Conservation (phyloP, 2,329 filamentous ascomycete genomes). For the Mycogone perniciosa region DNA sequence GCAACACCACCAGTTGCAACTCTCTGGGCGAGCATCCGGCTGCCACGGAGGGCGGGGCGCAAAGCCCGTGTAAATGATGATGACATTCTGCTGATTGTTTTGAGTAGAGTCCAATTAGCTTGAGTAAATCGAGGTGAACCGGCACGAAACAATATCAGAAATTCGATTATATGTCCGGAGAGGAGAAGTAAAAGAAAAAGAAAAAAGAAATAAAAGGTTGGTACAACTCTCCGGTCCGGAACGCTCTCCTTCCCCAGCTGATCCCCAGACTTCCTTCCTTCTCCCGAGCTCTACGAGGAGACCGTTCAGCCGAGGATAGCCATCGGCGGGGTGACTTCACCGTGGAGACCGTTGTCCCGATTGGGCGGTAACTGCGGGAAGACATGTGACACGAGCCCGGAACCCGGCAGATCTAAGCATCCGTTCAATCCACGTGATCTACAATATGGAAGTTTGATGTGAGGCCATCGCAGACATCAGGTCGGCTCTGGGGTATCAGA, state of each 20-base stretch:
- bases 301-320: conserved; percentile 21
- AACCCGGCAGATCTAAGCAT: conserved; percentile 6
- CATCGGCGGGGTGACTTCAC: conserved; percentile 1
- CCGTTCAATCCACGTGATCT: conserved; percentile 1
- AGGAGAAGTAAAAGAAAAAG: background rate
- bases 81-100: conserved; percentile 19
- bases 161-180: background rate
- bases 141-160: too few relatives aligned
- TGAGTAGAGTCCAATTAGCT: background rate
- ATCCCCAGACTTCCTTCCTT: background rate
- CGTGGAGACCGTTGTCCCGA: background rate
- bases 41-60: conserved; percentile 44
- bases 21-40: conserved; percentile 30
- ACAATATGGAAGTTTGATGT: background rate
- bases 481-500: background rate
- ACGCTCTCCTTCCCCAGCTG: too few relatives aligned
- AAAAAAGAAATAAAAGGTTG: background rate
- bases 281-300: background rate
- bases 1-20: conserved; percentile 20
- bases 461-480: background rate
- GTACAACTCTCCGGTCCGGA: too few relatives aligned
- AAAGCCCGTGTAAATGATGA: conserved; percentile 46
- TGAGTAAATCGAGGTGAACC: too few relatives aligned
- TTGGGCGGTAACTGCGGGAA: background rate
- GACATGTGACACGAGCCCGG: conserved; percentile 12